These are phyloP conservation scores for Phoenix dactylifera DNA, from an alignment of 176 grass and related monocot genomes.

Conservation along the genomic window DNA sequence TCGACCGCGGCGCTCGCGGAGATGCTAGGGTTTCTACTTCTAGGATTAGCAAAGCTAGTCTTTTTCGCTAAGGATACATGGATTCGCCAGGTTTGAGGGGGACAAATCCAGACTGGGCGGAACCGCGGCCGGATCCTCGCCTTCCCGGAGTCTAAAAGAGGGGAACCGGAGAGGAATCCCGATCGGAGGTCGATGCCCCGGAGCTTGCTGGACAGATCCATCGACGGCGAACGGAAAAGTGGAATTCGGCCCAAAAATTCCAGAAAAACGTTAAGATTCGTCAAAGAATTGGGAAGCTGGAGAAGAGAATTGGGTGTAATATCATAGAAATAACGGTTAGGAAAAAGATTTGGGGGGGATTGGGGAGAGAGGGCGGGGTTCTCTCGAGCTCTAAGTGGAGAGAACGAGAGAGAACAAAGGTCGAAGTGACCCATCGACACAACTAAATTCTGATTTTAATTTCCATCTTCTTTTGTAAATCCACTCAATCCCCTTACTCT, in stretches of 20 bases:
- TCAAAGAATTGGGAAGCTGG: no score
- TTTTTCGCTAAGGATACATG: slow-evolving; percentile 10
- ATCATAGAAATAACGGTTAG: no score
- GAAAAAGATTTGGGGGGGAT: no score
- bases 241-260: no score
- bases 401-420: neutral
- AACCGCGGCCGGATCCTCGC: neutral
- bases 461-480: no score
- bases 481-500: no score
- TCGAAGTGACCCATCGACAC: no score
- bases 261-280: no score
- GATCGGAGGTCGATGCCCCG: slow-evolving; percentile 17
- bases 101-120: neutral
- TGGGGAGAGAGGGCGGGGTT: no score
- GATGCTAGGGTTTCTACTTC: slow-evolving; percentile 20
- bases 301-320: no score
- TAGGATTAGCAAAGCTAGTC: slow-evolving; percentile 2
- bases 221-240: neutral
- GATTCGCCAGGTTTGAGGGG: neutral
- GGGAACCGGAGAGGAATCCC: slow-evolving; percentile 26
- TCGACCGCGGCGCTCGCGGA: slow-evolving; percentile 32
- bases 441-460: no score
- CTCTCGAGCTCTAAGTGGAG: neutral
- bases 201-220: slow-evolving; percentile 60
- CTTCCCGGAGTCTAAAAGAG: slow-evolving; percentile 11